phyloP scores from a whole-genome alignment of 1,139 yeast genomes.

The Citeromyces hawaiiensis region DNA sequence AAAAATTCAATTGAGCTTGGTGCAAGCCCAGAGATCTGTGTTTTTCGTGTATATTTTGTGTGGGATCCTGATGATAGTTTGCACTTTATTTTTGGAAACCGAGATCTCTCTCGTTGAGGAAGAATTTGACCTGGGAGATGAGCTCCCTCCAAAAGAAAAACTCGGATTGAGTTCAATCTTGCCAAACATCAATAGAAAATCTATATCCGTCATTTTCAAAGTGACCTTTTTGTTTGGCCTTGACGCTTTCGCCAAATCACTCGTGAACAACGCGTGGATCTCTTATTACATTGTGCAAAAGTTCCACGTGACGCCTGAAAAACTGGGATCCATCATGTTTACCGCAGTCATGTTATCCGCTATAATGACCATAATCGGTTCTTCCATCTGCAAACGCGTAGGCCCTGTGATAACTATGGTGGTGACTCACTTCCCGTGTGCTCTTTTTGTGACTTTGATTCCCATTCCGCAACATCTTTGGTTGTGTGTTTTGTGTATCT shows the following conservation, averaged over 20 bases:
- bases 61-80: neutral
- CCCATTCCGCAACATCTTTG: conserved; percentile 22
- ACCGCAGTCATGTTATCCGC: conserved; percentile 26
- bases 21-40: conserved; percentile 19
- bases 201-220: conserved; percentile 16
- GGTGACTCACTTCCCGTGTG: conserved; percentile 28
- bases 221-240: conserved; percentile 25
- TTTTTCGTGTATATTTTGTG: conserved; percentile 16
- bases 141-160: neutral
- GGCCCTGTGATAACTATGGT: conserved; percentile 34
- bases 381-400: conserved; percentile 26
- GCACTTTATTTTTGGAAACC: conserved; percentile 2
- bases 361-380: conserved; percentile 25
- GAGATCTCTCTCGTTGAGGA: conserved; percentile 2
- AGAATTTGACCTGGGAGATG: conserved; percentile 1
- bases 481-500: conserved; percentile 19
- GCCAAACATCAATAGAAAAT: neutral
- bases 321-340: conserved; percentile 26
- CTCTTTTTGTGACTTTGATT: conserved; percentile 22
- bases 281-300: conserved; percentile 25
- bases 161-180: conserved; percentile 3
- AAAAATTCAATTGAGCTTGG: conserved; percentile 11
- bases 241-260: conserved; percentile 30
- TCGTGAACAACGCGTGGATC: conserved; percentile 30
- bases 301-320: conserved; percentile 21